Evolutionary conservation across 805 yeast species (phyloP), one percentile per base, ranked within the genome.

Genomic region (Yamadazyma nakazawae): DNA sequence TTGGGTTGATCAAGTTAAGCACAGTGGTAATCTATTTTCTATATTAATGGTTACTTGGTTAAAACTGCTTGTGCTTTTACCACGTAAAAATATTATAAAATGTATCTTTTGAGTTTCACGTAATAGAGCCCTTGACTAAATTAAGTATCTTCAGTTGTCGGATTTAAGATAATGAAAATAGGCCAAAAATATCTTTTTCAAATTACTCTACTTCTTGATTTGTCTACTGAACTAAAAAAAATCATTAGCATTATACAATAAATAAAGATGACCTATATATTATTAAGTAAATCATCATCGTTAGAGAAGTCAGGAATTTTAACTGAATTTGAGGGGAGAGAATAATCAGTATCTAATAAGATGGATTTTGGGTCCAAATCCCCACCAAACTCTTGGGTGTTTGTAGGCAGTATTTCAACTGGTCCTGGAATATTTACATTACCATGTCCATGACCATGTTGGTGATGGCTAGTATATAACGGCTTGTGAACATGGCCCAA

Each of bases 401-500:
- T 25, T n/a, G 47, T 37, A 12, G 26, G 44, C 17, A 30, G 24
- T 34, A 42, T 26, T 12, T 16, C 31, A 17, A 28, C 37, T 13
- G 18, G 9, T 19, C 37, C 41, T 8, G 35, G 10, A 17, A 37
- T 19, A 30, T 35, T 37, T 17, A 31, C 21, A 21, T 37, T 43
- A 18, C 36, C 28, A 17, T 41, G 44, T 13, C 41, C 34, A 18
- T 40, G 35, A 8, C 16, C 25, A 38, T 38, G 41, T 11, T 14
- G 34, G 30, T 43, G 46, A 16, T 43, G 46, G 11, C 44, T 37
- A 6, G 51, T 34, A 38, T 45, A 42, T 10, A 43, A 30, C 16
- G 62, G 60, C 38, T 60, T 60, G 34, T 49, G 58, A 30, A 59
- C 53, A 48, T 55, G 60, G 5, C 59, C 59, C 30, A 46, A 37